Base-by-base conservation (phyloP, 1,284 basidiomycete genomes). In the Rhodotorula sp. region DNA sequence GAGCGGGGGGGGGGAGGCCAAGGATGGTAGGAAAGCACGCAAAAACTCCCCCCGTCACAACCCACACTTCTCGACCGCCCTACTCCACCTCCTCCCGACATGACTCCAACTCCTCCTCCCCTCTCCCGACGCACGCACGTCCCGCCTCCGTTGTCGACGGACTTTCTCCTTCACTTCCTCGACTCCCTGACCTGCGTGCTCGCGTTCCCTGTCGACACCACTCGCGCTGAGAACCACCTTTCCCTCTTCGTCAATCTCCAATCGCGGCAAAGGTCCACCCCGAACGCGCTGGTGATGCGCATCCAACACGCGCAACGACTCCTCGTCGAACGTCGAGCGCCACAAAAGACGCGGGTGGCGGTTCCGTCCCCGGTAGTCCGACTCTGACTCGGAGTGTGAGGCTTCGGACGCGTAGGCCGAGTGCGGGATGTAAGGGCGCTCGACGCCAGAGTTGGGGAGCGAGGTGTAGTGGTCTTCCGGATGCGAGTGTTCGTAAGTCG, bases 11-110 rank as follows among this genome's bases (percentile, higher is more conserved):
- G 27, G 36, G 36, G 36, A 36, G 13, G 8, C 36, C 36, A 36
- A 36, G 36, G 13, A 36, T 8, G 8, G 13, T 8, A 13, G 8
- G 36, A 36, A 13, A 36, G 36, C 8, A 36, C 36, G 36, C n/a
- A 36, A 13, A 6, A 13, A 8, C 36, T 6, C 36, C 13, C 4
- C 27, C 4, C 34, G 10, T 63, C 49, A 73, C 8, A 73, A 60
- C 17, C 71, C 71, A 49, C 68, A 65, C 44, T 59, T 54, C 39
- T 73, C 71, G 19, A 73, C 58, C n/a, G 64, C 62, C 27, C 63
- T 62, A 29, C 68, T 70, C 71, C 71, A 73, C 51, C 51, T 63
- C 36, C 63, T 62, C 9, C 71, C 71, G 27, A 67, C 71, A 19
- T 54, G 51, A 46, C 66, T 67, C 52, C 68, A 63, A 9, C 54